Conservation (phyloP, 192 early-diverging fungal genomes). For the Paraglomus occultum region DNA sequence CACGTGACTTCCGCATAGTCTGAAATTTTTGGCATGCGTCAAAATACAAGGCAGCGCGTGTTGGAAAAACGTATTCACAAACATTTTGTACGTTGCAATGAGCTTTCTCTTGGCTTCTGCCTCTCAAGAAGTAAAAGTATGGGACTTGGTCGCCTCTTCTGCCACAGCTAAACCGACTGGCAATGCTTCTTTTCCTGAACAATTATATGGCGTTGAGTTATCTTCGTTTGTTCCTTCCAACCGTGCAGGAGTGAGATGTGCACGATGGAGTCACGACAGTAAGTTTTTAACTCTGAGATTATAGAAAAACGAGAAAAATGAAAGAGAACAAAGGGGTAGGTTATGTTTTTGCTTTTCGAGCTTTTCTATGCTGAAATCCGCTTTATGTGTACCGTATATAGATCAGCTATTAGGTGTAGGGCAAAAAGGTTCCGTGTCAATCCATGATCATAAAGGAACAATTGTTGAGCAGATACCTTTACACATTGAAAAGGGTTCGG, state of each 20-base stretch:
- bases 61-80: too few species aligned
- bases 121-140: slow-evolving; percentile 22
- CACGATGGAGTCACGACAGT: slow-evolving; percentile 28
- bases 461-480: slow-evolving; percentile 8
- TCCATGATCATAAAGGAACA: slow-evolving; percentile 22
- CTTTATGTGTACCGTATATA: not conserved
- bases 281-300: slow-evolving; percentile 1
- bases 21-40: too few species aligned
- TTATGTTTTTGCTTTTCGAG: not conserved
- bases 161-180: not conserved
- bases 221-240: slow-evolving; percentile 7
- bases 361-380: not conserved
- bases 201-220: slow-evolving; percentile 7
- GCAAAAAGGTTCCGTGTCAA: slow-evolving; percentile 18
- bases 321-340: not conserved
- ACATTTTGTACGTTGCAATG: too few species aligned
- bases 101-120: slow-evolving; percentile 15
- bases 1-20: too few species aligned
- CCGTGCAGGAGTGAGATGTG: slow-evolving; percentile 13
- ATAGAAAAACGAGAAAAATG: not conserved
- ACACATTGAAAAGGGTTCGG: not conserved
- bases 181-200: not conserved
- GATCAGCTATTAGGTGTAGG: slow-evolving; percentile 11
- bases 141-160: not conserved
- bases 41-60: too few species aligned